Percentiles rank a stretch among this genome's conserved stretches.
Conservation (phyloP, 208 protist species). For the Leishmania aethiopica region DNA sequence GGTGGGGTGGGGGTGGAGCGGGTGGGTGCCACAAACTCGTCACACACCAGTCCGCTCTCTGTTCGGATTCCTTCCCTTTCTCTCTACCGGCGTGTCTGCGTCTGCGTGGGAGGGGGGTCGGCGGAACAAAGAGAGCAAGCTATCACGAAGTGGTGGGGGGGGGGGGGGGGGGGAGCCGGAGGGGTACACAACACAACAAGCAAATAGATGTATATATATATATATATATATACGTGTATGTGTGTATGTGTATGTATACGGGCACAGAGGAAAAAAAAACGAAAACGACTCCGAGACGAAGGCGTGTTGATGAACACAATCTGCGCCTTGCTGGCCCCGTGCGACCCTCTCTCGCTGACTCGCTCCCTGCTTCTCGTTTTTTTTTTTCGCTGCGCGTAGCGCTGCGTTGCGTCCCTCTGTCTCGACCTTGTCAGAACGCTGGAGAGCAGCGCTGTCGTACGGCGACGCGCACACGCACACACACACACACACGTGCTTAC, state of each 20-base stretch:
- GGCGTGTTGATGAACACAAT: neutral
- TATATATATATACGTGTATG: neutral
- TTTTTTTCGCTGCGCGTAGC: neutral
- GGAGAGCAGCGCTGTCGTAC: neutral
- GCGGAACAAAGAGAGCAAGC: neutral
- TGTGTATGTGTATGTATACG: neutral
- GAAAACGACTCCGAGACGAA: neutral
- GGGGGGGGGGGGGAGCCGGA: too few relatives aligned
- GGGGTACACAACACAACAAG: too few relatives aligned
- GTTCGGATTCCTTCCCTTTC: neutral
- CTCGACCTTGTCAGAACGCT: neutral
- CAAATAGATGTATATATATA: too few relatives aligned
- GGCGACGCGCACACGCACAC: too few relatives aligned
- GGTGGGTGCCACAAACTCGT: neutral
- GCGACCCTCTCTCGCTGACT: neutral
- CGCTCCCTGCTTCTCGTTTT: neutral
- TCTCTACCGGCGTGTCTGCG: neutral
- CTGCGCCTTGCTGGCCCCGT: neutral
- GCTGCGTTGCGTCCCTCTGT: neutral
- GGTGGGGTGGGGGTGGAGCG: too few relatives aligned
- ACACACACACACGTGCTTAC: neutral
- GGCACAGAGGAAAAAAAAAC: neutral
- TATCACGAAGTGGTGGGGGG: too few relatives aligned
- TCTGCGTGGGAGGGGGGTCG: neutral
- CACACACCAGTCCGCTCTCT: neutral